Percentiles rank a stretch among this genome's conserved stretches.
Conservation (phyloP, 2,329 filamentous ascomycete genomes). For the Neophaeococcomyces aloes region DNA sequence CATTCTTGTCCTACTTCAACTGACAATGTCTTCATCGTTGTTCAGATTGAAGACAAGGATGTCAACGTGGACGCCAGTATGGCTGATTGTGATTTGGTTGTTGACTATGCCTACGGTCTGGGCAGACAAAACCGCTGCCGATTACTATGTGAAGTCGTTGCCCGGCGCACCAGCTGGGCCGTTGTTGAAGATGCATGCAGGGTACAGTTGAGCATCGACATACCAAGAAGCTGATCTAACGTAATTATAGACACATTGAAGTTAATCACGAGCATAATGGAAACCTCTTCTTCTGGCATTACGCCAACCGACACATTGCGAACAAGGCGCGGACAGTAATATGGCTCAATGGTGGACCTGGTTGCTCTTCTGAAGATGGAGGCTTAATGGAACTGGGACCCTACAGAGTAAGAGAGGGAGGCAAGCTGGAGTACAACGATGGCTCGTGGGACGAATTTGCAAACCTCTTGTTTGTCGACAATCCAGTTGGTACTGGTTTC, state of each 20-base stretch:
- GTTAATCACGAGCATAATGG: conserved; percentile 74
- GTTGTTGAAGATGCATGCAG: conserved; percentile 93
- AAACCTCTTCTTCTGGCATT: conserved; percentile 98
- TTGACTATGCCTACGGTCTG: neutral
- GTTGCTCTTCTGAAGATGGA: conserved; percentile 95
- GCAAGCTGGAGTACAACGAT: conserved; percentile 66
- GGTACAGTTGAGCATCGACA: conserved; percentile 47
- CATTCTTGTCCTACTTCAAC: neutral
- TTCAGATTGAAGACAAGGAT: neutral
- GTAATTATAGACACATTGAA: conserved; percentile 66
- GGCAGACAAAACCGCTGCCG: conserved; percentile 55
- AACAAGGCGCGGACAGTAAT: conserved; percentile 83
- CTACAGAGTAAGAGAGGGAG: conserved; percentile 68
- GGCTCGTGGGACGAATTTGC: conserved; percentile 99
- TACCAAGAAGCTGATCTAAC: neutral
- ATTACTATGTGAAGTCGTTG: conserved; percentile 80
- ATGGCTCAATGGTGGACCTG: conserved; percentile 94
- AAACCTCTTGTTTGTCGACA: conserved; percentile 92
- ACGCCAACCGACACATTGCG: conserved; percentile 88
- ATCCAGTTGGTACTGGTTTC: conserved; percentile 91
- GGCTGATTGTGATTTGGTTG: neutral
- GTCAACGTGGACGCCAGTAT: neutral
- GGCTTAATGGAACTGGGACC: conserved; percentile 94
- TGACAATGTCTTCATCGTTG: neutral
- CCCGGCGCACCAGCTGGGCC: conserved; percentile 73